Conservation (phyloP, 331 rosid species). For the Quercus lobata region DNA sequence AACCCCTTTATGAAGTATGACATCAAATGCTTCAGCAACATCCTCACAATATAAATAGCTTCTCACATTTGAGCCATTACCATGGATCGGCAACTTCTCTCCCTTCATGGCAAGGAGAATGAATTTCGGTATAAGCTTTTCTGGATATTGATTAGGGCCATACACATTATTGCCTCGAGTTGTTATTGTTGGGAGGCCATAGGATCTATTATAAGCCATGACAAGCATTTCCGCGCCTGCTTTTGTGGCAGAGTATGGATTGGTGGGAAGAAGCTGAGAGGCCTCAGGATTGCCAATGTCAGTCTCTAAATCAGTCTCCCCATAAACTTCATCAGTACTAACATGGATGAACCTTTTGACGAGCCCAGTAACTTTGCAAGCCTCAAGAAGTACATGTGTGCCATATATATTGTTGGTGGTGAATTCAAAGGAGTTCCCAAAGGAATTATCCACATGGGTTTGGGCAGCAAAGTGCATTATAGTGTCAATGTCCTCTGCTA, state of each 20-base stretch:
- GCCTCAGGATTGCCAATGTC: conserved; percentile 18
- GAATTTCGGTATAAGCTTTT: conserved; percentile 56
- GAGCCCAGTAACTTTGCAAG: conserved; percentile 12
- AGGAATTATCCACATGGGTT: conserved; percentile 17
- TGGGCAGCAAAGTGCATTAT: conserved; percentile 24
- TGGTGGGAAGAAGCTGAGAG: conserved; percentile 26
- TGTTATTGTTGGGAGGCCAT: conserved; percentile 54
- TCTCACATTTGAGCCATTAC: conserved; percentile 62
- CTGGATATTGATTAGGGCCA: conserved; percentile 58
- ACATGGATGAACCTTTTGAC: conserved; percentile 20
- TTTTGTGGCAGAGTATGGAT: conserved; percentile 61
- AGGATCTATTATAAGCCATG: conserved; percentile 60
- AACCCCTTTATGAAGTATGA: conserved; percentile 55
- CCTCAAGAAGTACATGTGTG: conserved; percentile 19
- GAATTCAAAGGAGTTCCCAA: conserved; percentile 18
- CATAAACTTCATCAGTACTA: conserved; percentile 20
- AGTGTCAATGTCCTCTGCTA: conserved; percentile 7
- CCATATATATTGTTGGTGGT: conserved; percentile 19
- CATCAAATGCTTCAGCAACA: conserved; percentile 63
- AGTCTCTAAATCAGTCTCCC: conserved; percentile 16
- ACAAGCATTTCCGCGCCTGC: conserved; percentile 70
- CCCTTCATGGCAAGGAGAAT: conserved; percentile 61
- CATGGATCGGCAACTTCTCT: conserved; percentile 55
- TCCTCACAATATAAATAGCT: conserved; percentile 56
- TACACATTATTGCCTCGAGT: conserved; percentile 62